A percentile compares a stretch with the other conserved stretches of the same genome.
Evolutionary conservation across 129 eudicot genomes (phyloP).

Genomic region (Flaveria ramosissima): DNA sequence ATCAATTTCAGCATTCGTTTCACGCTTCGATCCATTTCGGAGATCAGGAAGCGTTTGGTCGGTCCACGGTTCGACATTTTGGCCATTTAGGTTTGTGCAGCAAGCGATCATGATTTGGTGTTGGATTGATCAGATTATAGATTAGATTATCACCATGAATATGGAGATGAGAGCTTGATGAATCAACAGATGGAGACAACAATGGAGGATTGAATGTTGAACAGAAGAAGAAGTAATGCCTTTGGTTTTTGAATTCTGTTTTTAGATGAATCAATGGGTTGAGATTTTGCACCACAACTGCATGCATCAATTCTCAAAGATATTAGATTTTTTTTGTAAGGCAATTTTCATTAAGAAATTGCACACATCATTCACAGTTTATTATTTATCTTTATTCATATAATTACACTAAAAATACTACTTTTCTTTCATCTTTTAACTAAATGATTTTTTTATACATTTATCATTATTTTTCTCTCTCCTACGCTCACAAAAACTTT

Average conservation of each 20-base stretch:
- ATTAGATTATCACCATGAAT: neutral
- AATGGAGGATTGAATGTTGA: neutral
- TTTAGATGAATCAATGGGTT: too few relatives aligned
- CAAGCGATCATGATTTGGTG: constrained; percentile 33
- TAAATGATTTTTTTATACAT: too few relatives aligned
- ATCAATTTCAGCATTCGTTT: constrained; percentile 81
- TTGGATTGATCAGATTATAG: neutral
- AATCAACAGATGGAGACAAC: neutral
- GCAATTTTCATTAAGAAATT: too few relatives aligned
- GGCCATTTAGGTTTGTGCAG: constrained; percentile 1
- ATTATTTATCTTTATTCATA: too few relatives aligned
- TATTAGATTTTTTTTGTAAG: too few relatives aligned
- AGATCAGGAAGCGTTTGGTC: constrained; percentile 38
- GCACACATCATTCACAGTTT: too few relatives aligned
- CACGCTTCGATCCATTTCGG: constrained; percentile 83
- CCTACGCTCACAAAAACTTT: too few relatives aligned
- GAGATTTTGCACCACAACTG: constrained; percentile 9
- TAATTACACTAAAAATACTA: too few relatives aligned
- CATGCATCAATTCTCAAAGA: neutral
- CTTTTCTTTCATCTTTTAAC: too few relatives aligned
- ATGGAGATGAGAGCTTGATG: neutral
- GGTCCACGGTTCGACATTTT: constrained; percentile 39
- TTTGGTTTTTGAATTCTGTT: neutral
- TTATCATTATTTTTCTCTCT: too few relatives aligned
- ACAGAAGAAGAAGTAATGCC: neutral